These are phyloP conservation scores for Aspergillus latus DNA, from an alignment of 2,329 filamentous ascomycete species.

Conservation along the genomic window DNA sequence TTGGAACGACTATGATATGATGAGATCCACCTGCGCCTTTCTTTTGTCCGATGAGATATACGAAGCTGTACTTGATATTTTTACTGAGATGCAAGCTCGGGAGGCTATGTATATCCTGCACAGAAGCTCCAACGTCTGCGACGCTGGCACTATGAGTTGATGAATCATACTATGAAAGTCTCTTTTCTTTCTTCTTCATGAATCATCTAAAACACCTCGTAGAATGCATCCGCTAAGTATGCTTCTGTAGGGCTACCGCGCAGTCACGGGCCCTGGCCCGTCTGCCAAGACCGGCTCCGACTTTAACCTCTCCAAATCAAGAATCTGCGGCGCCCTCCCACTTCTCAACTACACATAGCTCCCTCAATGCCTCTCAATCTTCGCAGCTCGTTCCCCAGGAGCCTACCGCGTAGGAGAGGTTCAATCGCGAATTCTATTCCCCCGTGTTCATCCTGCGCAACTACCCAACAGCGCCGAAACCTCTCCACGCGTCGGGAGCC, in stretches of 20 bases:
- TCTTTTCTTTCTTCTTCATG: not conserved
- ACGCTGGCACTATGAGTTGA: slow-evolving; percentile 32
- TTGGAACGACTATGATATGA: slow-evolving; percentile 1
- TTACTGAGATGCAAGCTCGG: slow-evolving; percentile 17
- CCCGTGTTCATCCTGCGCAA: slow-evolving; percentile 45
- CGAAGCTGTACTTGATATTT: slow-evolving; percentile 21
- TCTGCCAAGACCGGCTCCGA: slow-evolving; percentile 20
- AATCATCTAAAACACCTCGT: not conserved
- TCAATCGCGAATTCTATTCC: slow-evolving; percentile 25
- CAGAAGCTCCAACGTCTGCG: slow-evolving; percentile 27
- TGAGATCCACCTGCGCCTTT: not conserved
- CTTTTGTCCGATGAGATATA: slow-evolving; percentile 14
- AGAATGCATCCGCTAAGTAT: not conserved
- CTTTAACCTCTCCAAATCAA: slow-evolving; percentile 4
- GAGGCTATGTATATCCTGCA: slow-evolving; percentile 25
- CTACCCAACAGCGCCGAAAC: slow-evolving; percentile 29
- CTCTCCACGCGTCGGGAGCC: slow-evolving; percentile 29
- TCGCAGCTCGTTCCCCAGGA: slow-evolving; percentile 36
- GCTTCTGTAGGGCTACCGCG: not conserved
- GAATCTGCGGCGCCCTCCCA: not conserved
- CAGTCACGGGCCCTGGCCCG: not conserved
- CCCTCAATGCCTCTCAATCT: slow-evolving; percentile 42
- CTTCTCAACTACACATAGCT: not conserved
- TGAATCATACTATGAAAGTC: slow-evolving; percentile 29
- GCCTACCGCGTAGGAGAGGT: slow-evolving; percentile 32